Percentiles rank a stretch among this genome's conserved stretches.
Evolutionary conservation across 202 grass and related monocot genomes (phyloP).

Genomic region (Panicum virgatum): DNA sequence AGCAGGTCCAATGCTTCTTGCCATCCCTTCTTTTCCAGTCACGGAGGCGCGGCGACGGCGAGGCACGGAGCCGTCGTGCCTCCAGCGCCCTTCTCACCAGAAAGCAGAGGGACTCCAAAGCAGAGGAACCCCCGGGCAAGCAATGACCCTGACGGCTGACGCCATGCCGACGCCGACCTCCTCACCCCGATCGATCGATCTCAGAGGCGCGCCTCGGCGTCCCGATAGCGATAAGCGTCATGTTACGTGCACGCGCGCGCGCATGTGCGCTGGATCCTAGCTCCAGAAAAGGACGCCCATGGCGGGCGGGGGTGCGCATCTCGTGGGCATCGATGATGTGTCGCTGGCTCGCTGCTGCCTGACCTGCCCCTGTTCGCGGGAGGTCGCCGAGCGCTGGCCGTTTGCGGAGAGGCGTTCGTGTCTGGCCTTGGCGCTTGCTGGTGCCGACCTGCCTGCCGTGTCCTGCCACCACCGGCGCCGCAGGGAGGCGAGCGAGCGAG

Average conservation of each 20-base stretch:
- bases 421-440: slow-evolving; percentile 22
- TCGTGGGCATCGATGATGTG: neutral
- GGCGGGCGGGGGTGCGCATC: too few relatives aligned
- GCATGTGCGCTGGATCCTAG: slow-evolving; percentile 35
- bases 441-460: neutral
- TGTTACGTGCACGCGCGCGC: neutral
- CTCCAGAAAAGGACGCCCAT: slow-evolving; percentile 22
- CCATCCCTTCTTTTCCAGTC: neutral
- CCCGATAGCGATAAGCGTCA: slow-evolving; percentile 28
- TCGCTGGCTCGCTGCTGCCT: neutral
- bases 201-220: neutral
- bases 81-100: neutral
- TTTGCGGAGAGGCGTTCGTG: neutral
- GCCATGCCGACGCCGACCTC: neutral
- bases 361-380: neutral
- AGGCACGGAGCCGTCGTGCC: slow-evolving; percentile 10
- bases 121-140: neutral
- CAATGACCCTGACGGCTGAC: neutral
- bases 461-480: neutral
- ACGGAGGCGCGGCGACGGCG: neutral
- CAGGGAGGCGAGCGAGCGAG: neutral
- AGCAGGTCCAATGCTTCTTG: slow-evolving; percentile 25
- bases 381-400: neutral
- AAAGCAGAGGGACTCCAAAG: slow-evolving; percentile 13
- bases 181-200: neutral